phyloP scores from a whole-genome alignment of 2,329 filamentous ascomycete genomes.

The Penicillium sp. region DNA sequence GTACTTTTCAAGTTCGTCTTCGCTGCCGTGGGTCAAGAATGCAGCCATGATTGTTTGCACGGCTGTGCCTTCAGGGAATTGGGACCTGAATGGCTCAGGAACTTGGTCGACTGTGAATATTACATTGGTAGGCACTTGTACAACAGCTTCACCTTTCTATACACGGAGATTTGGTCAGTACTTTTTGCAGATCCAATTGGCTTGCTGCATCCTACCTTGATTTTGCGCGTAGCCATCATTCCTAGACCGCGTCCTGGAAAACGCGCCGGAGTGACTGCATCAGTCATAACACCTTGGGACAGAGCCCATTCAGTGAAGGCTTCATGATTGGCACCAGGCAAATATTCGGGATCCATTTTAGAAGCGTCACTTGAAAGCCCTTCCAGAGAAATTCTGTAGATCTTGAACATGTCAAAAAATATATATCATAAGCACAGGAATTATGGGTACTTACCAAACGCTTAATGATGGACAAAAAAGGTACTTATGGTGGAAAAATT shows the following conservation, averaged over 20 bases:
- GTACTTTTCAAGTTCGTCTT: conserved; percentile 50
- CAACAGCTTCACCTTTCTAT: conserved; percentile 60
- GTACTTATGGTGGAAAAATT: neutral
- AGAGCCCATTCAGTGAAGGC: conserved; percentile 69
- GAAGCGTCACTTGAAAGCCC: neutral
- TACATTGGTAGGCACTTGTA: conserved; percentile 63
- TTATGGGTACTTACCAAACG: neutral
- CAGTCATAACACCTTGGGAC: conserved; percentile 63
- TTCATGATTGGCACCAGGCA: conserved; percentile 42
- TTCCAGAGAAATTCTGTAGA: neutral
- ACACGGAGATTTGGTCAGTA: neutral
- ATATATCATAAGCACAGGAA: neutral
- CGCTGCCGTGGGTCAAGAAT: conserved; percentile 56
- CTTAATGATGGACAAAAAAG: neutral
- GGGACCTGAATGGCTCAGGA: conserved; percentile 52
- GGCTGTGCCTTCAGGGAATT: conserved; percentile 56
- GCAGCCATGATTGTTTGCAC: conserved; percentile 74
- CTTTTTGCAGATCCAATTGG: neutral
- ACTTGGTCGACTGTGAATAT: conserved; percentile 67
- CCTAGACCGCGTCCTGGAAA: conserved; percentile 76
- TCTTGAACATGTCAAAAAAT: neutral
- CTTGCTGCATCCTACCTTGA: conserved; percentile 55
- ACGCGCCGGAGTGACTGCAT: conserved; percentile 65
- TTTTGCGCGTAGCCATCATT: conserved; percentile 66
- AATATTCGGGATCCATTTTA: conserved; percentile 31